Conservation (phyloP, 2,329 filamentous ascomycete genomes). For the Sarocladium strictum region DNA sequence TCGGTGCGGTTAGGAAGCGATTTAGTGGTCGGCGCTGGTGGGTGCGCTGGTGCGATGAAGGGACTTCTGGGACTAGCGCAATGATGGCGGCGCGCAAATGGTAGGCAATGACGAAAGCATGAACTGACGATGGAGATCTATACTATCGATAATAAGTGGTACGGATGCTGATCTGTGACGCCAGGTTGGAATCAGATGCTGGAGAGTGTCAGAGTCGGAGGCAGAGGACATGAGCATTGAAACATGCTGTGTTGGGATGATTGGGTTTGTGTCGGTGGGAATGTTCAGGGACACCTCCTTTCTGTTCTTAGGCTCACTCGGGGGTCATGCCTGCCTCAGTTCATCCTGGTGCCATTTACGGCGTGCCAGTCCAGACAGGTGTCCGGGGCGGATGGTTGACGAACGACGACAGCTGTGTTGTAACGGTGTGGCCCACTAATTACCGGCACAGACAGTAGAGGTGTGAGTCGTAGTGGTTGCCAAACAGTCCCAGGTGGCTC, state of each 20-base stretch:
- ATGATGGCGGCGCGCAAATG: neutral
- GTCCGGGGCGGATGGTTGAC: neutral
- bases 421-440: neutral
- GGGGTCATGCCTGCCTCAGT: neutral
- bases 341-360: neutral
- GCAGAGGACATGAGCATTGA: neutral
- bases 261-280: neutral
- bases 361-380: neutral
- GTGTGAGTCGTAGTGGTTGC: neutral
- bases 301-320: neutral
- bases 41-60: neutral
- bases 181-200: neutral
- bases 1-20: neutral
- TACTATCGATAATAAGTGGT: neutral
- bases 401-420: too few species aligned
- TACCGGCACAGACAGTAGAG: neutral
- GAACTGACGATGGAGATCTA: neutral
- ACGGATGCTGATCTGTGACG: neutral
- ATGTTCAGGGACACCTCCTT: neutral
- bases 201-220: neutral
- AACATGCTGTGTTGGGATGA: neutral
- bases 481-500: neutral
- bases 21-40: neutral
- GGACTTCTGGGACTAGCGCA: neutral
- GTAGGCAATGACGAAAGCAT: slow-evolving; percentile 8